Evolutionary conservation across 495 filamentous ascomycete genomes (phyloP).

Genomic region (Jackrogersella minutella): DNA sequence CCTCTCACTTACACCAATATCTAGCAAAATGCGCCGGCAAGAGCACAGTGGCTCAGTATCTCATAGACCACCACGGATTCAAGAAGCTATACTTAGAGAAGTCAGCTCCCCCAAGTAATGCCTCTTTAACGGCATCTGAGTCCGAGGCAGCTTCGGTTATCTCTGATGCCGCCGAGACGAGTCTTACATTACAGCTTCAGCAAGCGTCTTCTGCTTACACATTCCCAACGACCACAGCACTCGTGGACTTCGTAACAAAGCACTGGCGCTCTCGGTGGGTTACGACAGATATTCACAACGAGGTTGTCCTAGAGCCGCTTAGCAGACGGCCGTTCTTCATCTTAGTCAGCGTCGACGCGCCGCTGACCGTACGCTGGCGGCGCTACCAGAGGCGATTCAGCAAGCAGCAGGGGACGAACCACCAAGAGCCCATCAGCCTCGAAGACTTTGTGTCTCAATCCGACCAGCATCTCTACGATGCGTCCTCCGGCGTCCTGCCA

Average conservation of each 20-base stretch:
- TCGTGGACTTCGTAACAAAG: slow-evolving; percentile 86
- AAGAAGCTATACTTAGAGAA: slow-evolving; percentile 58
- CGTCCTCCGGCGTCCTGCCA: slow-evolving; percentile 68
- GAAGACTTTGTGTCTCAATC: slow-evolving; percentile 80
- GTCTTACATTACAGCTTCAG: slow-evolving; percentile 40
- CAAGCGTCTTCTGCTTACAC: slow-evolving; percentile 41
- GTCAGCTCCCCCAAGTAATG: not conserved
- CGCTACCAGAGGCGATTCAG: slow-evolving; percentile 59
- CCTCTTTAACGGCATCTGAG: slow-evolving; percentile 15
- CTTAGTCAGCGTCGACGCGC: slow-evolving; percentile 89
- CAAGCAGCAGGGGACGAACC: slow-evolving; percentile 60
- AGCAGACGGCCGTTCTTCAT: slow-evolving; percentile 88
- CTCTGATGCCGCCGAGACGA: slow-evolving; percentile 11
- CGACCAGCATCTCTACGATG: slow-evolving; percentile 79
- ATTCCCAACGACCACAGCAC: slow-evolving; percentile 66
- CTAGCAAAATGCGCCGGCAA: slow-evolving; percentile 91
- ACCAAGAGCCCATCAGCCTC: slow-evolving; percentile 59
- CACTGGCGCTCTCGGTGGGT: slow-evolving; percentile 84
- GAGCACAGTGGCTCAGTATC: slow-evolving; percentile 81
- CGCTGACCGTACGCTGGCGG: slow-evolving; percentile 80
- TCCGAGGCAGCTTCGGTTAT: slow-evolving; percentile 44
- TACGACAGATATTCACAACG: slow-evolving; percentile 78
- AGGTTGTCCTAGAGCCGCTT: slow-evolving; percentile 72
- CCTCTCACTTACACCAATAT: slow-evolving; percentile 31
- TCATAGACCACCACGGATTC: slow-evolving; percentile 81